These are phyloP conservation scores for Luffa aegyptiaca DNA, from an alignment of 306 rosid genomes.

Conservation along the genomic window DNA sequence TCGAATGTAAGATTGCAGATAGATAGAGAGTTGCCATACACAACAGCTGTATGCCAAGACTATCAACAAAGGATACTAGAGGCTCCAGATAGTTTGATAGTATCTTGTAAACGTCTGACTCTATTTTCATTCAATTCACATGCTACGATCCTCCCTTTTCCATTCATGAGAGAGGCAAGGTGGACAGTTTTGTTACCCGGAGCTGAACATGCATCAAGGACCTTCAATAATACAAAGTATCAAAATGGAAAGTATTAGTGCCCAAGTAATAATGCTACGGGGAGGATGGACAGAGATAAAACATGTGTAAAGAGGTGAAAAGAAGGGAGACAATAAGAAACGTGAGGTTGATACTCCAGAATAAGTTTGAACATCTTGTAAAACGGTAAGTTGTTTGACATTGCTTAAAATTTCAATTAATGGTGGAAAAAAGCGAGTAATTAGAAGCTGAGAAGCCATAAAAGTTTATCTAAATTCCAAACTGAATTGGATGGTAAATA, in stretches of 20 bases:
- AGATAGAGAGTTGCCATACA: neutral
- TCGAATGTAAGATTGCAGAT: neutral
- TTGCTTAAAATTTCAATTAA: neutral
- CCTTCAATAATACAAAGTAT: constrained; percentile 33
- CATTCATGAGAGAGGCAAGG: constrained; percentile 81
- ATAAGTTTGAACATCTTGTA: neutral
- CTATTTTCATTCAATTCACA: constrained; percentile 70
- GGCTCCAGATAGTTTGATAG: constrained; percentile 75
- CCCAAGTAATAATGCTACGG: neutral
- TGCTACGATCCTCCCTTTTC: constrained; percentile 64
- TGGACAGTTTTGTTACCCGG: constrained; percentile 97
- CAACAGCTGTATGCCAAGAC: neutral
- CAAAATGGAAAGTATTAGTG: neutral
- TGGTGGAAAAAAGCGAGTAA: neutral
- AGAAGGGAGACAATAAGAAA: neutral
- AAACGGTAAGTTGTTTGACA: neutral
- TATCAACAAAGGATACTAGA: constrained; percentile 48
- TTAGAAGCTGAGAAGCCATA: neutral
- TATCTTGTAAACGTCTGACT: constrained; percentile 54
- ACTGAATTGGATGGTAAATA: neutral
- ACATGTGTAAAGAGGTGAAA: neutral
- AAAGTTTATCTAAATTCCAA: neutral
- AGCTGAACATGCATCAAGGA: constrained; percentile 90
- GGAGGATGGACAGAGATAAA: neutral
- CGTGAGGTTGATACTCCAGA: neutral